These are phyloP conservation scores for Chlamydomonas sp. DNA, from an alignment of 139 green algal genomes.

Conservation along the genomic window DNA sequence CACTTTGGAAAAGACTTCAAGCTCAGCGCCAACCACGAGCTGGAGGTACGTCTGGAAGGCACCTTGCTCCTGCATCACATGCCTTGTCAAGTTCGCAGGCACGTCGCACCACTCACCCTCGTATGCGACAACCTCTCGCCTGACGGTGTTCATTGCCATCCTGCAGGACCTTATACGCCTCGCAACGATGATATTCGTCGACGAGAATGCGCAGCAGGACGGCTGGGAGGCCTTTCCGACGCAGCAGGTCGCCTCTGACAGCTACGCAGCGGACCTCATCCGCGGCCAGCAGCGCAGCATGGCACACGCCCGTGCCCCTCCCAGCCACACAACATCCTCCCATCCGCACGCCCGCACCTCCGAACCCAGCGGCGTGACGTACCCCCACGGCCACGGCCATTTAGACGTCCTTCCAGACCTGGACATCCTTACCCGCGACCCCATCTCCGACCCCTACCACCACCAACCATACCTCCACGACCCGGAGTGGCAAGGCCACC, in stretches of 20 bases:
- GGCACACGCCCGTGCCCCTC: neutral
- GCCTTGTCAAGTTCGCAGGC: neutral
- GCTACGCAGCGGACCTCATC: slow-evolving; percentile 47
- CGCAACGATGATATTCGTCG: slow-evolving; percentile 65
- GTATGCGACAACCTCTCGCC: neutral
- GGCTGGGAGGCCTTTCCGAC: slow-evolving; percentile 78
- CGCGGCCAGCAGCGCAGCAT: neutral
- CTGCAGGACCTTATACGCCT: slow-evolving; percentile 61
- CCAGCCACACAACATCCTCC: no score
- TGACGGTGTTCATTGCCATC: neutral
- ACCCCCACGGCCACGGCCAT: no score
- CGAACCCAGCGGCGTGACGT: no score
- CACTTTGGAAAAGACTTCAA: slow-evolving; percentile 53
- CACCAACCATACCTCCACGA: no score
- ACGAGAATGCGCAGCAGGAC: slow-evolving; percentile 52
- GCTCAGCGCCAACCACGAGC: slow-evolving; percentile 64
- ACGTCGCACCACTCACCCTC: neutral
- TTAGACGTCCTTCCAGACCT: no score
- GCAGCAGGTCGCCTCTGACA: slow-evolving; percentile 40
- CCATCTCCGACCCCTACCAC: no score
- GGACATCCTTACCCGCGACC: no score
- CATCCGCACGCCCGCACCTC: no score
- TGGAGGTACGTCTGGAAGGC: slow-evolving; percentile 29
- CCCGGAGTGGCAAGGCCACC: no score
- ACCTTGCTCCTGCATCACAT: neutral